Base-by-base conservation (phyloP, 2,329 filamentous ascomycete species). In the Claviceps pusilla region DNA sequence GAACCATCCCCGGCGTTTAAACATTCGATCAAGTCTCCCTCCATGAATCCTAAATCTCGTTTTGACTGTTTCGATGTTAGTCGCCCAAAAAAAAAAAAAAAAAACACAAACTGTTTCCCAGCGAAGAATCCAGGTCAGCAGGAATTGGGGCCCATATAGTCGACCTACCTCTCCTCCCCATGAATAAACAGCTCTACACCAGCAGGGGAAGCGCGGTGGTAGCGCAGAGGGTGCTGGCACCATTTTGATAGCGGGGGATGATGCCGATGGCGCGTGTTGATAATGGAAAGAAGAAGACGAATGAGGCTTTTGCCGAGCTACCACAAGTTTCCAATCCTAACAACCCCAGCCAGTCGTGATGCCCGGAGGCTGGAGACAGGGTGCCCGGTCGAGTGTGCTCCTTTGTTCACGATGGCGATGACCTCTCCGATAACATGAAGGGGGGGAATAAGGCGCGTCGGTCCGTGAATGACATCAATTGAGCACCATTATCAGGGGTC, bases 1-100 rank as follows among this genome's bases (percentile, higher is more conserved):
- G 88, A 90, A 52, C 93, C 93, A 71, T 98, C 93, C 59, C 93
- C 93, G 24, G 93, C 93, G 68, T 98, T 98, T 53, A 98, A 77
- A 65, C 91, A 96, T 79, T 98, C 93, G 68, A 98, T 98, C 60
- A 98, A 72, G 70, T 98, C 93, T 59, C 93, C 93, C 70, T 98
- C 93, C 61, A 98, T 86, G 70, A 98, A 98, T 16, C 93, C 93
- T 55, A 98, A 78, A 67, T 98, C 93, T 68, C 86, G 83, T 74
- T 95, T 95, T 29, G 86, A 91, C 83, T 86, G 56, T 50, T 4
- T 19, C 3, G 3, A 24, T 19, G 55, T 57, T 45, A 57, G 53
- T 41, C 11, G 16, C 9, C 28, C 6, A 29, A 41, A 35, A 24
- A 24, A 24, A 24, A 24, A 24, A 24, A 24, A 24, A 24, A 24